phyloP scores from a whole-genome alignment of 768 basidiomycete genomes.

The Amanita brunnescens region DNA sequence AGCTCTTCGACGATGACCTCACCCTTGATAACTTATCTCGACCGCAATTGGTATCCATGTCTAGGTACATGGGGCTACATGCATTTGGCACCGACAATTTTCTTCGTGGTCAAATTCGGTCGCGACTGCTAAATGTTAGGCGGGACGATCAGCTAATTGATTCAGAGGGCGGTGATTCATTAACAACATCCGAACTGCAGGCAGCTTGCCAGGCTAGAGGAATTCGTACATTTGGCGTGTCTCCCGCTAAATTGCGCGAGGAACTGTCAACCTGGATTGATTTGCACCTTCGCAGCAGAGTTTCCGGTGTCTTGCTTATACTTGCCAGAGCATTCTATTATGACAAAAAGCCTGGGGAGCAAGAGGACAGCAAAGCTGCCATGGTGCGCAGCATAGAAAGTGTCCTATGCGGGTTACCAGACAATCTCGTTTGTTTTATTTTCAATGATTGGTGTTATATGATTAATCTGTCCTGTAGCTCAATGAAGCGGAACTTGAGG shows the following conservation, averaged over 20 bases:
- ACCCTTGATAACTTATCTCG: constrained; percentile 97
- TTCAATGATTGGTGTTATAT: not conserved
- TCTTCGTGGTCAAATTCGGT: constrained; percentile 84
- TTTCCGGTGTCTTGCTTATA: constrained; percentile 90
- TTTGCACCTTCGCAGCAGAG: constrained; percentile 80
- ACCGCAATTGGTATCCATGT: constrained; percentile 97
- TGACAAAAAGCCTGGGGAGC: constrained; percentile 63
- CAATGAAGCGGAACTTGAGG: constrained; percentile 95
- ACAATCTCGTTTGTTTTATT: constrained; percentile 63
- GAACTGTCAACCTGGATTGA: constrained; percentile 91
- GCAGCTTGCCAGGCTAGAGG: constrained; percentile 92
- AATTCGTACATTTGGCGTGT: constrained; percentile 80
- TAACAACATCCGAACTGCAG: constrained; percentile 88
- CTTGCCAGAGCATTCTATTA: constrained; percentile 95
- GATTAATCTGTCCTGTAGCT: constrained; percentile 40
- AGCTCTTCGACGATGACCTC: constrained; percentile 94
- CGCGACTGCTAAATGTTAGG: constrained; percentile 71
- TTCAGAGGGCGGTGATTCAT: constrained; percentile 79
- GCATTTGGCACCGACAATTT: constrained; percentile 99
- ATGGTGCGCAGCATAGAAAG: constrained; percentile 79
- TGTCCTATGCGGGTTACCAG: constrained; percentile 87
- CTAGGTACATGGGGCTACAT: constrained; percentile 95
- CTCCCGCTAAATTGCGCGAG: constrained; percentile 80
- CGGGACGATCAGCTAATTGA: constrained; percentile 92
- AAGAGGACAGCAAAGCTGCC: constrained; percentile 75